Conservation (phyloP, 176 grass and related monocot species). For the Oryza brachyantha region DNA sequence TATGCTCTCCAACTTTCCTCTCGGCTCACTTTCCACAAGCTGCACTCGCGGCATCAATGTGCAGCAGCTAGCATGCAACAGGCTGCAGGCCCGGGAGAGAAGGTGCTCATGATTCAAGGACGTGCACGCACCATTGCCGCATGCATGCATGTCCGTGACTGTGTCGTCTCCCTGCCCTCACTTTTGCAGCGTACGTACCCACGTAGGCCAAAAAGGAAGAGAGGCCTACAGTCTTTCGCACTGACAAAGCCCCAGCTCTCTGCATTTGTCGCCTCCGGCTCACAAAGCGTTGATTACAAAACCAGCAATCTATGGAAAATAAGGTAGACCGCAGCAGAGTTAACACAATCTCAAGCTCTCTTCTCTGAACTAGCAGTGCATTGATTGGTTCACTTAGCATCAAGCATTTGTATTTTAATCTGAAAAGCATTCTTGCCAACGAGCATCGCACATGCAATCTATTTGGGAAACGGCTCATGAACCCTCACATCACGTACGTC, state of each 20-base stretch:
- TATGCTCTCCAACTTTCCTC: not conserved
- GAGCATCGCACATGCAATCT: conserved; percentile 22
- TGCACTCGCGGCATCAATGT: conserved; percentile 23
- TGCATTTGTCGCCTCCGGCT: conserved; percentile 10
- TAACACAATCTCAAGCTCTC: not conserved
- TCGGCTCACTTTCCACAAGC: conserved; percentile 14
- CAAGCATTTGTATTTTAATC: not conserved
- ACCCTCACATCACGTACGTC: not conserved
- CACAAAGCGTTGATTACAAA: not conserved
- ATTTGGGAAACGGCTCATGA: conserved; percentile 24
- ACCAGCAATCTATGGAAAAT: not conserved
- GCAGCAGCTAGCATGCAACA: not conserved
- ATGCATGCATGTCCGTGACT: conserved; percentile 14
- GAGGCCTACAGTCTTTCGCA: not conserved
- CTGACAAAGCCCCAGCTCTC: conserved; percentile 18
- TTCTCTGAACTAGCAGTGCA: not conserved
- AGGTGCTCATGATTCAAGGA: conserved; percentile 31
- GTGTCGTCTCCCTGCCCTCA: conserved; percentile 6
- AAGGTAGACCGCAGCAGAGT: not conserved
- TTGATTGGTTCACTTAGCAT: not conserved
- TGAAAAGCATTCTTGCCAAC: not conserved
- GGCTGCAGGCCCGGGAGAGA: not conserved
- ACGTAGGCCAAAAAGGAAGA: conserved; percentile 29
- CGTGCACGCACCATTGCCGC: conserved; percentile 17
- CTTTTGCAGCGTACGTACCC: conserved; percentile 14